phyloP scores from a whole-genome alignment of 768 basidiomycete genomes.

The Suillus discolor region DNA sequence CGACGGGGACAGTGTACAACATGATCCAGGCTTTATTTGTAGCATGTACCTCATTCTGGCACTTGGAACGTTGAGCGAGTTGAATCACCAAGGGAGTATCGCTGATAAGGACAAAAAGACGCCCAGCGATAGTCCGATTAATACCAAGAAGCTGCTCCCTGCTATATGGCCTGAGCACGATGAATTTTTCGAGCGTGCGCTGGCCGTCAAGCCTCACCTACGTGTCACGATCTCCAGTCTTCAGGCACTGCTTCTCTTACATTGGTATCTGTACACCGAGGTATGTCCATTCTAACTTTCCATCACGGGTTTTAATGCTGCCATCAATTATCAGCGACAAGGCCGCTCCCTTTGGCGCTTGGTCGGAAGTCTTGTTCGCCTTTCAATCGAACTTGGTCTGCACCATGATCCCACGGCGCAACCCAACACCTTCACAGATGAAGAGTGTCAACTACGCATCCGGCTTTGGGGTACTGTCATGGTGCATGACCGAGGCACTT shows the following conservation, averaged over 20 bases:
- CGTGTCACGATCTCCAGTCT: constrained; percentile 81
- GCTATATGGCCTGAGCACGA: constrained; percentile 76
- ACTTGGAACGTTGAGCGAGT: constrained; percentile 79
- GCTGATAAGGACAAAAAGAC: constrained; percentile 48
- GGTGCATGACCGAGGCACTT: constrained; percentile 86
- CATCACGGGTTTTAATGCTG: constrained; percentile 10
- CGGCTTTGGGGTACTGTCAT: constrained; percentile 86
- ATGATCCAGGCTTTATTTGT: constrained; percentile 81
- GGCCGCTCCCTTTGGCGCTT: constrained; percentile 89
- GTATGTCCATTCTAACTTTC: constrained; percentile 39
- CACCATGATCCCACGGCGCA: constrained; percentile 84
- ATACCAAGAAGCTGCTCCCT: constrained; percentile 61
- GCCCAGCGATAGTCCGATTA: constrained; percentile 33
- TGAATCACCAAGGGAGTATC: constrained; percentile 68
- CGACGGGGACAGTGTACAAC: constrained; percentile 48
- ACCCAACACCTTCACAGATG: constrained; percentile 62
- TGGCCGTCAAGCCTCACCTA: constrained; percentile 79
- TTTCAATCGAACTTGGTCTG: constrained; percentile 81
- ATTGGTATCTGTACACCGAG: constrained; percentile 91
- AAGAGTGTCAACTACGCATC: constrained; percentile 78
- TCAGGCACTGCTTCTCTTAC: constrained; percentile 81
- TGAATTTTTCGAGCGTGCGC: constrained; percentile 81
- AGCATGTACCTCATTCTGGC: constrained; percentile 78
- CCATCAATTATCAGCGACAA: constrained; percentile 59
- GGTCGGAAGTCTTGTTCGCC: constrained; percentile 80